Evolutionary conservation across 371 early-diverging fungal genomes (phyloP), one percentile per base, ranked within the genome.

Genomic region (Mucor saturninus): DNA sequence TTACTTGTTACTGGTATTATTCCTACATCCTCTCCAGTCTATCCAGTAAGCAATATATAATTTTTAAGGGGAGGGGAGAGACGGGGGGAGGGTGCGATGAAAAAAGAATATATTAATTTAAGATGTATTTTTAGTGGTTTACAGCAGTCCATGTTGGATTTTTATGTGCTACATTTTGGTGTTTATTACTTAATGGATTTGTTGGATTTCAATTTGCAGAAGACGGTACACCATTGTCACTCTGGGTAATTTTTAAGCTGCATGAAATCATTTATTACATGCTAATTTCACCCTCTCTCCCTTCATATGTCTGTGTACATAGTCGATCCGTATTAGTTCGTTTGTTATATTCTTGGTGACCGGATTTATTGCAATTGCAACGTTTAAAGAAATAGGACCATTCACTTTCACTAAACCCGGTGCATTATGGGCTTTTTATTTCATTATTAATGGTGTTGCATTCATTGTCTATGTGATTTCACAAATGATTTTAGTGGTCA

Each of bases 181-280:
- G 91, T 69, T 74, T 96, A 62, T 71, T 96, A 60, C 69, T 94
- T 37, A 96, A 95, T 76, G 96, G 95, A 13, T 91, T 95, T 60
- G 89, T 96, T 32, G 92, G 92, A 14, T 94, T 93, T 80, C 95
- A 95, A 77, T 95, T 93, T 84, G 85, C 90, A 7, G 95, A 98
- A 80, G 98, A 98, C 76, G 97, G 98, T 59, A 97, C 96, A 31
- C 84, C 89, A 4, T 67, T 87, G 26, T 95, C 94, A 7, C 87
- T 95, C 58, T 95, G 95, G 95, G 92, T 93, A 86, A 67, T 35
- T 35, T 35, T 35, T 6, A 35, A 35, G 8, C 6, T 35, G 8
- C 35, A 35, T 35, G 35, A 35, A 35, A 35, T 8, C 35, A 35
- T 35, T 6, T 35, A 14, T 56, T 59, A 5, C 21, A 21, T 21